phyloP scores from a whole-genome alignment of 129 eudicot species.

The carrot (Daucus carota) region DH1_v3.0 NC_030384.2:48440501-48441000 shows the following conservation, averaged over 20 bases:
- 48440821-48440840: background rate
- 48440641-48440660: background rate
- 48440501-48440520: background rate
- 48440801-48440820: background rate
- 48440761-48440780: background rate
- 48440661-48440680: too few species aligned
- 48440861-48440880: background rate
- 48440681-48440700: background rate
- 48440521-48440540: background rate
- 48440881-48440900: background rate
- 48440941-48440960: too few species aligned
- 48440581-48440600: background rate
- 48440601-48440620: background rate
- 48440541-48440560: background rate
- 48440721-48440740: background rate
- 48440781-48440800: background rate
- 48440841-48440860: background rate
- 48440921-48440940: too few species aligned
- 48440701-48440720: background rate
- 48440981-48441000: too few species aligned
- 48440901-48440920: too few species aligned
- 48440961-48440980: too few species aligned
- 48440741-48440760: background rate
- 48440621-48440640: background rate
- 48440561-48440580: background rate